Percentiles rank a stretch among this genome's conserved stretches.
Evolutionary conservation across 805 yeast genomes (phyloP).

Genomic region (Blastobotrys muscicola): DNA sequence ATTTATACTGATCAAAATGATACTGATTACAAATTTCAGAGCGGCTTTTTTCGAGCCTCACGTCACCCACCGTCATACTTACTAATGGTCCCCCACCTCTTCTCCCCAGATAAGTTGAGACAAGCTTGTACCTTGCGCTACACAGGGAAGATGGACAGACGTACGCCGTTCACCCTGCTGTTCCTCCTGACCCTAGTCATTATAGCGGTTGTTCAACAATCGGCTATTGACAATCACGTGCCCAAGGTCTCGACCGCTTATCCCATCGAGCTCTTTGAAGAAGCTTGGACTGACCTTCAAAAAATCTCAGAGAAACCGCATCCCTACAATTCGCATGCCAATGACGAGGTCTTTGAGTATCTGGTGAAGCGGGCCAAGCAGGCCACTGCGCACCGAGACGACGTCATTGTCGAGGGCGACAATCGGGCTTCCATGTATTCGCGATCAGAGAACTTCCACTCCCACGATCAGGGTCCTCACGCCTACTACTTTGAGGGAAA

Average conservation of each 20-base stretch:
- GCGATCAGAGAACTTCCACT: slow-evolving; percentile 38
- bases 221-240: background rate
- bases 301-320: slow-evolving; percentile 56
- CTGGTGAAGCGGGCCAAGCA: slow-evolving; percentile 36
- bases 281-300: slow-evolving; percentile 67
- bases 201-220: slow-evolving; percentile 1
- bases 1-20: too few relatives aligned
- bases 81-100: too few relatives aligned
- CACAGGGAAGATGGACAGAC: slow-evolving; percentile 4
- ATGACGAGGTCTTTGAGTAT: slow-evolving; percentile 68
- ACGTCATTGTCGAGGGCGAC: slow-evolving; percentile 33
- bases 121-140: too few relatives aligned
- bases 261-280: slow-evolving; percentile 7
- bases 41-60: too few relatives aligned
- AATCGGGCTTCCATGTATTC: slow-evolving; percentile 39
- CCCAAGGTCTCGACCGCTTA: slow-evolving; percentile 3
- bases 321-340: slow-evolving; percentile 70
- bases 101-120: too few relatives aligned
- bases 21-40: too few relatives aligned
- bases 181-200: slow-evolving; percentile 8
- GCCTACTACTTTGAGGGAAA: slow-evolving; percentile 74
- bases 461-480: slow-evolving; percentile 30
- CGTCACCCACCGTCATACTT: too few relatives aligned
- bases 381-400: slow-evolving; percentile 23
- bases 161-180: slow-evolving; percentile 16